Evolutionary conservation across 495 filamentous ascomycete genomes (phyloP), one percentile per base, ranked within the genome.

Genomic region (Pyronema omphalodes): DNA sequence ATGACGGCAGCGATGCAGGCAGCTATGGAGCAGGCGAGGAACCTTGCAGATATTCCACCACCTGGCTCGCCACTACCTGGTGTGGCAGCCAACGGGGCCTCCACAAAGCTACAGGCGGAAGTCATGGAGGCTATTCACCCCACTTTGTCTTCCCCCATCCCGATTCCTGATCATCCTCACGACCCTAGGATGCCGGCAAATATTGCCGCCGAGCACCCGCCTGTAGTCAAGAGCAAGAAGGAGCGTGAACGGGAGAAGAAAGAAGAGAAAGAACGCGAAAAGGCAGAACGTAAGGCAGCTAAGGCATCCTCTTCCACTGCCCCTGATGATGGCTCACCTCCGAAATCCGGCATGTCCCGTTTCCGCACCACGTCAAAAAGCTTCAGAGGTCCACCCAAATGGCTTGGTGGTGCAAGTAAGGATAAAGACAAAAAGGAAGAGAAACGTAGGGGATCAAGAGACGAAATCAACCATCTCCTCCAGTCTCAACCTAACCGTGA

Each of bases 371-470:
- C 57, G 9, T 63, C 60, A 11, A 62, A 55, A 57, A 63, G 60
- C 29, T 35, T 64, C n/a, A 60, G 61, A 48, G 53, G 45, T 19
- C 44, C 54, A 39, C 56, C 60, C 23, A 64, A 60, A 9, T 64
- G 62, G 58, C 62, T 64, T 34, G 62, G 62, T 43, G 58, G 61
- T 9, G 59, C 52, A 40, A 34, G 52, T 39, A 53, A 54, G 37
- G 58, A 73, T 70, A 66, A 75, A 18, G 79, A 76, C 54, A 79
- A 82, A 55, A 82, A 83, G 59, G 81, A 80, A 46, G 70, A 72
- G 7, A 82, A 78, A 54, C 23, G 23, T 1, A 29, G 23, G 5
- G 23, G 23, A 29, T 29, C 23, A 29, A 29, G 23, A 29, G 23
- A 29, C 5, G 23, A 29, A 5, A 29, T 29, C 23, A 29, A 29